Conservation (phyloP, 805 yeast genomes). For the Scheffersomyces ergatensis region DNA sequence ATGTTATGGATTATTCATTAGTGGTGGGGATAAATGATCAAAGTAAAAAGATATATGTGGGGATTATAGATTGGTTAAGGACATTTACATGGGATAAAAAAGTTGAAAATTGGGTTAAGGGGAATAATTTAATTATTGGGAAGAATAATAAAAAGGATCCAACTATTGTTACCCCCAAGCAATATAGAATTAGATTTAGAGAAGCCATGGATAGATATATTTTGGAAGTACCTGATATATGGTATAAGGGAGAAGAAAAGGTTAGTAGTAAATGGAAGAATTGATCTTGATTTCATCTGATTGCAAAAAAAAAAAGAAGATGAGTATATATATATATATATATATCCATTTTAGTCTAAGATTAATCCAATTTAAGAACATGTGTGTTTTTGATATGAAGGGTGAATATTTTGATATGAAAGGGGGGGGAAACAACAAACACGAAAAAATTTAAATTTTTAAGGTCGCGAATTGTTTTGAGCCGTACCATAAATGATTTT, state of each 20-base stretch:
- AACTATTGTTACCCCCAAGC: constrained; percentile 95
- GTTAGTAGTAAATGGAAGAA: not conserved
- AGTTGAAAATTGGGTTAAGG: constrained; percentile 98
- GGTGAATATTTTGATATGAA: no score
- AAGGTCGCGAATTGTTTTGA: not conserved
- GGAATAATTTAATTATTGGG: constrained; percentile 66
- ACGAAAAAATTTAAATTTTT: not conserved
- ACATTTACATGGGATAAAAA: constrained; percentile 99
- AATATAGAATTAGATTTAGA: constrained; percentile 88
- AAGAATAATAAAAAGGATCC: constrained; percentile 87
- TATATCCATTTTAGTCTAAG: no score
- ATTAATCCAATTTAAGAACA: no score
- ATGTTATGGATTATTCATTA: constrained; percentile 96
- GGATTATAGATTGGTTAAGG: constrained; percentile 90
- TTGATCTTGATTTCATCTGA: no score
- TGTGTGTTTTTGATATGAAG: no score
- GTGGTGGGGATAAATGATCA: constrained; percentile 84
- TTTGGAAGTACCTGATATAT: constrained; percentile 86
- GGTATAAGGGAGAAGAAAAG: constrained; percentile 37
- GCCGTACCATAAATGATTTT: not conserved
- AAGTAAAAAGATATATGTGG: constrained; percentile 72
- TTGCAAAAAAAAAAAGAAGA: no score
- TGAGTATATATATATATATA: no score
- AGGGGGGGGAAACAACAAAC: no score
- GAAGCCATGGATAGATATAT: constrained; percentile 98